These are phyloP conservation scores for Neurospora sp. DNA, from an alignment of 495 filamentous ascomycete genomes.

Conservation along the genomic window DNA sequence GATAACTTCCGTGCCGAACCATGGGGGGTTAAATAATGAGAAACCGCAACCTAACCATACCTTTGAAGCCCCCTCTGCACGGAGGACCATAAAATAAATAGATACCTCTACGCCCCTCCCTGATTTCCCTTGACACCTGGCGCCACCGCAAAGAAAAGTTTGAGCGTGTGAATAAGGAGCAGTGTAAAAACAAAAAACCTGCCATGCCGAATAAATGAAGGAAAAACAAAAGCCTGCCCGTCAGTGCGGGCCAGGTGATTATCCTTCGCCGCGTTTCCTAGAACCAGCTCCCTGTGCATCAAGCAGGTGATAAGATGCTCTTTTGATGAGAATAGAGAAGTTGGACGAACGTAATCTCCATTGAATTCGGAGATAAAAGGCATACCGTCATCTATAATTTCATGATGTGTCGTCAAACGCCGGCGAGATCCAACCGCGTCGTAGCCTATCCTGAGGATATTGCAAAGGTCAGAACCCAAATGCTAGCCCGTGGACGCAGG, in stretches of 20 bases:
- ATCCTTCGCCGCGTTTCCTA: slow-evolving; percentile 5
- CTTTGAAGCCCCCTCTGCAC: background rate
- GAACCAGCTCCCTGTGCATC: slow-evolving; percentile 1
- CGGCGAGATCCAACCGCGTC: slow-evolving; percentile 22
- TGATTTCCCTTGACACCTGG: slow-evolving; percentile 11
- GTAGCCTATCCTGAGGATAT: slow-evolving; percentile 18
- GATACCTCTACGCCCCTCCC: background rate
- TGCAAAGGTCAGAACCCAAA: background rate
- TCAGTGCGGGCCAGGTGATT: slow-evolving; percentile 4
- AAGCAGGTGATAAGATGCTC: slow-evolving; percentile 6
- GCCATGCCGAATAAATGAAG: slow-evolving; percentile 8
- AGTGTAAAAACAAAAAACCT: slow-evolving; percentile 9
- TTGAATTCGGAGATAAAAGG: slow-evolving; percentile 10
- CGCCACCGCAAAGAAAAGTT: slow-evolving; percentile 21
- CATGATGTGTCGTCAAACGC: slow-evolving; percentile 13
- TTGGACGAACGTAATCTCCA: slow-evolving; percentile 4
- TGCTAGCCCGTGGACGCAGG: background rate
- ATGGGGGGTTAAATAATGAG: background rate
- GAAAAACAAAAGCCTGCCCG: slow-evolving; percentile 2
- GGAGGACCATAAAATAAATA: background rate
- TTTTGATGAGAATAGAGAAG: slow-evolving; percentile 4
- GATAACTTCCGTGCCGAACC: background rate
- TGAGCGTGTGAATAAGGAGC: background rate
- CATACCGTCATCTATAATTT: slow-evolving; percentile 13
- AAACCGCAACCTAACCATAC: background rate